These are phyloP conservation scores for Phycomyces blakesleeanus DNA, from an alignment of 192 early-diverging fungal genomes.

Conservation along the genomic window DNA sequence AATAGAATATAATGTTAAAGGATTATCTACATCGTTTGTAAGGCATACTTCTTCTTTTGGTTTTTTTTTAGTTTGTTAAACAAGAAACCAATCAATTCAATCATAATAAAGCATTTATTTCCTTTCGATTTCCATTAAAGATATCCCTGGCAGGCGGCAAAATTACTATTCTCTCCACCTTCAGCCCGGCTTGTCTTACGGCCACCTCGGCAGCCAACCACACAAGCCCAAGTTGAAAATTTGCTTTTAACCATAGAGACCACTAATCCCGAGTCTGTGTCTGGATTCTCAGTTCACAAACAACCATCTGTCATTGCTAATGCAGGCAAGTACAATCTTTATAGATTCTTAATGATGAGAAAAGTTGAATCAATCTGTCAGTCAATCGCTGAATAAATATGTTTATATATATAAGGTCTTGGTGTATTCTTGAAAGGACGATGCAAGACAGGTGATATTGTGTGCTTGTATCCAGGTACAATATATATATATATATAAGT, in stretches of 20 bases:
- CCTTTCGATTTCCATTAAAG: too few relatives aligned
- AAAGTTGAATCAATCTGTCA: too few relatives aligned
- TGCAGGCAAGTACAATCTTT: slow-evolving; percentile 1
- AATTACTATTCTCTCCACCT: neutral
- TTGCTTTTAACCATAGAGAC: neutral
- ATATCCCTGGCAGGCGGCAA: slow-evolving; percentile 8
- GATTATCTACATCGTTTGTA: slow-evolving; percentile 20
- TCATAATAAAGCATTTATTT: neutral
- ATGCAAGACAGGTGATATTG: slow-evolving; percentile 15
- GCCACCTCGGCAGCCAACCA: neutral
- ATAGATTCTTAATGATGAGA: neutral
- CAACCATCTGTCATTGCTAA: slow-evolving; percentile 3
- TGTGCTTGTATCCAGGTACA: slow-evolving; percentile 33
- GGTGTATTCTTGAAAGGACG: slow-evolving; percentile 22
- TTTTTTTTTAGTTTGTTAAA: too few relatives aligned
- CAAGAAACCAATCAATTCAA: neutral
- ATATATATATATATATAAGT: too few relatives aligned
- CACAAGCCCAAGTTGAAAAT: slow-evolving; percentile 7
- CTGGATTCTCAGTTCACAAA: neutral
- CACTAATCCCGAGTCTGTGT: neutral
- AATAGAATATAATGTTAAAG: neutral
- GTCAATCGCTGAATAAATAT: neutral
- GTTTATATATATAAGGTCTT: slow-evolving; percentile 5
- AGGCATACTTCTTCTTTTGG: neutral
- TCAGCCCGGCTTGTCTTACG: neutral